A percentile compares a stretch with the other conserved stretches of the same genome.
These are phyloP conservation scores for Curvularia sp. DNA, from an alignment of 2,329 filamentous ascomycete genomes.

Conservation along the genomic window DNA sequence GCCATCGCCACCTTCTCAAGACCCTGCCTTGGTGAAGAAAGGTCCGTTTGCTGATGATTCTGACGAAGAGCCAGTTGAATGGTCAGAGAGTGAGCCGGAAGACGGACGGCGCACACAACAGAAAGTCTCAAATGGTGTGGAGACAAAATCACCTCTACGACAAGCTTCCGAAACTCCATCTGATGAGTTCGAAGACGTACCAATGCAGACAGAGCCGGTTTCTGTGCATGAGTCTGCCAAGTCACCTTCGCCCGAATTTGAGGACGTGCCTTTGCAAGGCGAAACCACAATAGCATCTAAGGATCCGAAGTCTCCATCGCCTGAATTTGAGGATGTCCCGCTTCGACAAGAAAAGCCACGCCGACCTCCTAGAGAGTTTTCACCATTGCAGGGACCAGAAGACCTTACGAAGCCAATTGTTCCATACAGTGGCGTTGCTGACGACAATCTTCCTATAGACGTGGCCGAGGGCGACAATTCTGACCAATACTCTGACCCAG, in stretches of 20 bases:
- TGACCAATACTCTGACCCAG: conserved; percentile 73
- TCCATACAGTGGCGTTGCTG: conserved; percentile 41
- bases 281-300: conserved; percentile 13
- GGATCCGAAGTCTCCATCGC: conserved; percentile 53
- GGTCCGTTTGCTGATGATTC: conserved; percentile 40
- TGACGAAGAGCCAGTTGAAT: conserved; percentile 56
- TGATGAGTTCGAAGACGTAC: conserved; percentile 61
- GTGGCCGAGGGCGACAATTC: conserved; percentile 40
- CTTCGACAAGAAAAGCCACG: conserved; percentile 26
- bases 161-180: conserved; percentile 51
- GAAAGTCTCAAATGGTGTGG: not conserved
- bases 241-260: conserved; percentile 60
- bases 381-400: conserved; percentile 40
- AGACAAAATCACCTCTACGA: conserved; percentile 40
- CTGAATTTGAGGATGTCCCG: conserved; percentile 61
- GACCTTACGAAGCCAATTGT: conserved; percentile 41
- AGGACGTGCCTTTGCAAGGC: conserved; percentile 54
- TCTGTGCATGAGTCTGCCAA: conserved; percentile 30
- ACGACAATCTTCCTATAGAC: conserved; percentile 38
- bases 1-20: conserved; percentile 30
- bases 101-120: conserved; percentile 21
- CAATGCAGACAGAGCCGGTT: conserved; percentile 17
- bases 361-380: conserved; percentile 29
- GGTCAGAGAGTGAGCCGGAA: conserved; percentile 62
- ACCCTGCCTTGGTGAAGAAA: conserved; percentile 26